Evolutionary conservation across 441 rosid genomes (phyloP).

Genomic region (Euphorbia neoarborescens): DNA sequence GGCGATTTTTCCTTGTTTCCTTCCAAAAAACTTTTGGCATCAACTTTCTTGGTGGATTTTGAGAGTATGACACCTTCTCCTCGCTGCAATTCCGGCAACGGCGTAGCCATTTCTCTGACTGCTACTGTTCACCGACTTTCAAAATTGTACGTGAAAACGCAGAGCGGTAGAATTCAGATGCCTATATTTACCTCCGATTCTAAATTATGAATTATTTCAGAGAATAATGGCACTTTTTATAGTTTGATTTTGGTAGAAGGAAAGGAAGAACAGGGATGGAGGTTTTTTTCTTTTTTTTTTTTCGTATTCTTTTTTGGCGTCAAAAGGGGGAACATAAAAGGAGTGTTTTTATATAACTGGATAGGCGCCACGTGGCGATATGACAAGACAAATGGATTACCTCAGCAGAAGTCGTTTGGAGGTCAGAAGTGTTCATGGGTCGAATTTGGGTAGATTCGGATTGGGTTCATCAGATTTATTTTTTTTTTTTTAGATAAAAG

Average conservation of each 20-base stretch:
- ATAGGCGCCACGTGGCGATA: constrained; percentile 40
- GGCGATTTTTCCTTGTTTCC: constrained; percentile 40
- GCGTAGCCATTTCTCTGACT: constrained; percentile 55
- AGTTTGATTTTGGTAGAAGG: constrained; percentile 22
- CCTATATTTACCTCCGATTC: constrained; percentile 16
- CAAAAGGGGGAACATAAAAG: constrained; percentile 17
- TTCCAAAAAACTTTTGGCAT: constrained; percentile 28
- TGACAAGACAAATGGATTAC: constrained; percentile 8
- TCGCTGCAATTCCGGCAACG: constrained; percentile 50
- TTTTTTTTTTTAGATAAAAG: no score
- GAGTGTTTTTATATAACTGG: constrained; percentile 25
- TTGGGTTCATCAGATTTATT: no score
- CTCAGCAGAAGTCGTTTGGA: background rate
- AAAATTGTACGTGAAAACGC: background rate
- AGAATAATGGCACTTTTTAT: background rate
- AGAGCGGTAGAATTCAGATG: background rate
- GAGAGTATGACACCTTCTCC: constrained; percentile 34
- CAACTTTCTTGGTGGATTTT: constrained; percentile 29
- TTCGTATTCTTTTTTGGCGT: constrained; percentile 8
- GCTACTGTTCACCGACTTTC: background rate
- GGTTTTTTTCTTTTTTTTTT: background rate
- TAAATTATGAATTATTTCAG: background rate
- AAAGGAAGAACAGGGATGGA: constrained; percentile 21
- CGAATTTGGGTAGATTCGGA: no score
- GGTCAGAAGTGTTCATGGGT: no score